Base-by-base conservation (phyloP, 371 early-diverging fungal genomes). In the Mucor plumbeus region DNA sequence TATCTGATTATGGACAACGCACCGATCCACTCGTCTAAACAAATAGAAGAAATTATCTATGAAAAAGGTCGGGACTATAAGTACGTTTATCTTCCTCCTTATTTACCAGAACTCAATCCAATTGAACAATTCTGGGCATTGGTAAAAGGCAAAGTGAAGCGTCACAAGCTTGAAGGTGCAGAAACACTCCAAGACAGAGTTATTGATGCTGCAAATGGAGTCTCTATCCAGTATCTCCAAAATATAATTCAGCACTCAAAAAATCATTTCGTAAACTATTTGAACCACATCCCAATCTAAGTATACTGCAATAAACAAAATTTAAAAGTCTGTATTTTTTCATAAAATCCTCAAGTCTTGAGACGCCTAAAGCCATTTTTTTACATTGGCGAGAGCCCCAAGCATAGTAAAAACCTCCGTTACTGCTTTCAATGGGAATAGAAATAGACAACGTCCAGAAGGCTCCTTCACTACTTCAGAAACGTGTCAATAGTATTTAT, bases 191-290 rank as follows among this genome's bases (percentile, higher is more conserved):
- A 61, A 50, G 40, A 54, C 13, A 61, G 61, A 66, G 48, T 66
- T 43, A 50, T 44, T 65, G 50, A 57, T 59, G 50, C 59, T 64
- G 48, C 59, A 31, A 59, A 59, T 63, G 63, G 47, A 63, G 36
- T 63, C 15, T 63, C 63, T 39, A 63, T 68, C 19, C 43, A 41
- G 31, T 63, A 68, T 53, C 68, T 62, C 31, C 26, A 62, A 50
- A 62, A 44, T 56, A 58, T 62, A 44, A 58, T 63, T 56, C 61
- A 68, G 36, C 63, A 62, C 39, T 63, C 63, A 59, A 59, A 59
- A 31, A 40, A 68, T 31, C 68, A 63, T 5, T 68, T 68, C 31
- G 53, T 35, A 11, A 59, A 63, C 38, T 59, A 63, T 63, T 59
- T 68, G 19, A 63, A 62, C 44, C 61, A 61, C 19, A 57, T 48